Percentiles rank a stretch among this genome's conserved stretches.
Evolutionary conservation across 2,329 filamentous ascomycete genomes (phyloP).

Genomic region (Leptographium radiaticola): DNA sequence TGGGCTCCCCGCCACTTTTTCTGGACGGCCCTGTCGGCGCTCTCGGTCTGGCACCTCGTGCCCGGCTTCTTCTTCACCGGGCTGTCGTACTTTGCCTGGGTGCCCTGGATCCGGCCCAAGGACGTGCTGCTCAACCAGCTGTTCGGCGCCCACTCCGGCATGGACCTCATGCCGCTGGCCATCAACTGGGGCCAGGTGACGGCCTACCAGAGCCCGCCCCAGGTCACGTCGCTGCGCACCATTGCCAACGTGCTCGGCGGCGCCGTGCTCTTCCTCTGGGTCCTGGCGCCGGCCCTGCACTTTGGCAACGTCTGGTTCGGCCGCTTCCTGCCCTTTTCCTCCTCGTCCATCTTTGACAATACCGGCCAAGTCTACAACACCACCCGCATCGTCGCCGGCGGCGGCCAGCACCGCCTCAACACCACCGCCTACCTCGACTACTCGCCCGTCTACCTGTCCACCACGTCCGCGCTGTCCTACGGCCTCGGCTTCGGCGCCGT

Average conservation of each 20-base stretch:
- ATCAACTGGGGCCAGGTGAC: slow-evolving; percentile 18
- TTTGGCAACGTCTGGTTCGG: slow-evolving; percentile 41
- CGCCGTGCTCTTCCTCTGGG: slow-evolving; percentile 39
- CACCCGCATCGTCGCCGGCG: slow-evolving; percentile 35
- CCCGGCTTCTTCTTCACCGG: slow-evolving; percentile 40
- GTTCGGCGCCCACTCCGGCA: slow-evolving; percentile 27
- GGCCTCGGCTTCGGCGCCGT: slow-evolving; percentile 43
- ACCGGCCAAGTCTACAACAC: slow-evolving; percentile 46
- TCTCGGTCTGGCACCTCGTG: slow-evolving; percentile 40
- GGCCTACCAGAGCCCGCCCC: slow-evolving; percentile 33
- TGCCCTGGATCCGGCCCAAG: slow-evolving; percentile 30
- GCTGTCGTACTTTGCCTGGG: slow-evolving; percentile 27
- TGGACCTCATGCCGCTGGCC: slow-evolving; percentile 22
- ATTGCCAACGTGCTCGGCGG: slow-evolving; percentile 40
- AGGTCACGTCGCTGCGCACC: slow-evolving; percentile 38
- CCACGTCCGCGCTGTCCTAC: slow-evolving; percentile 46
- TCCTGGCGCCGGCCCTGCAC: slow-evolving; percentile 44
- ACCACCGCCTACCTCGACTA: slow-evolving; percentile 46
- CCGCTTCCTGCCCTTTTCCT: slow-evolving; percentile 48
- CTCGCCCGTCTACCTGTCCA: slow-evolving; percentile 50
- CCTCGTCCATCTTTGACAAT: slow-evolving; percentile 49
- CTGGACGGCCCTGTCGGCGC: slow-evolving; percentile 36
- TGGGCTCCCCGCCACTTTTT: slow-evolving; percentile 42
- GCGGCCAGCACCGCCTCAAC: slow-evolving; percentile 34
- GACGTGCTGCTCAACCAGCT: slow-evolving; percentile 29